Conservation (phyloP, 2,329 filamentous ascomycete genomes). For the Pestalotiopsis sp. region DNA sequence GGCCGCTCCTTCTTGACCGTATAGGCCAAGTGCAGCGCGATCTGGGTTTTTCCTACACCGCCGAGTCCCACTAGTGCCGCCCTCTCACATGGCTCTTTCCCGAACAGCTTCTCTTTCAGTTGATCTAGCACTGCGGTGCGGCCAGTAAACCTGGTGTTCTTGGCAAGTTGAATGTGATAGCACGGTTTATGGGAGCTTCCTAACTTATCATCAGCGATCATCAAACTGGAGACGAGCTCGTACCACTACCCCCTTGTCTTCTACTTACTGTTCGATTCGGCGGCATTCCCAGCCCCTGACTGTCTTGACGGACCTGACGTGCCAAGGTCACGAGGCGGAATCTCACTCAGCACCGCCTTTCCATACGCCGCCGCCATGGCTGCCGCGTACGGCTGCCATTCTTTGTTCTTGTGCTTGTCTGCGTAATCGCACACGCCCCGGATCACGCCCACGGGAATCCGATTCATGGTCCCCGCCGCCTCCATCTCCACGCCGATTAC, state of each 20-base stretch:
- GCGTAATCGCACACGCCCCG: constrained; percentile 37
- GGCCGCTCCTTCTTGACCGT: constrained; percentile 34
- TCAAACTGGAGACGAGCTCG: background rate
- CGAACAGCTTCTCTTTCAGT: constrained; percentile 30
- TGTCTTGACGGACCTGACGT: background rate
- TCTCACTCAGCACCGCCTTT: constrained; percentile 1
- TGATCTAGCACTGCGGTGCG: constrained; percentile 22
- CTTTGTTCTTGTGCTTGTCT: constrained; percentile 34
- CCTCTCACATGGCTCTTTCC: constrained; percentile 17
- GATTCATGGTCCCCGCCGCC: constrained; percentile 30
- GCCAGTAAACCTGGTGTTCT: constrained; percentile 25
- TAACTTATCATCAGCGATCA: background rate
- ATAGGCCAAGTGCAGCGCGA: constrained; percentile 42
- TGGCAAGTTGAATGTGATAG: constrained; percentile 3
- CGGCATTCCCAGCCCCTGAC: background rate
- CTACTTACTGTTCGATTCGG: background rate
- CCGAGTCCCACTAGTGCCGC: constrained; percentile 38
- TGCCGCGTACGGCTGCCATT: constrained; percentile 38
- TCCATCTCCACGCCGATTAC: constrained; percentile 36
- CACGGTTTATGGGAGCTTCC: background rate
- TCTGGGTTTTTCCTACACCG: constrained; percentile 43
- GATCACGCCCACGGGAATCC: constrained; percentile 34
- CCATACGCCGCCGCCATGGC: constrained; percentile 33
- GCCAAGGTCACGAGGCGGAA: background rate
- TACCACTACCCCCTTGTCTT: background rate